Base-by-base conservation (phyloP, 2,329 filamentous ascomycete genomes). In the Colletotrichum viniferum region DNA sequence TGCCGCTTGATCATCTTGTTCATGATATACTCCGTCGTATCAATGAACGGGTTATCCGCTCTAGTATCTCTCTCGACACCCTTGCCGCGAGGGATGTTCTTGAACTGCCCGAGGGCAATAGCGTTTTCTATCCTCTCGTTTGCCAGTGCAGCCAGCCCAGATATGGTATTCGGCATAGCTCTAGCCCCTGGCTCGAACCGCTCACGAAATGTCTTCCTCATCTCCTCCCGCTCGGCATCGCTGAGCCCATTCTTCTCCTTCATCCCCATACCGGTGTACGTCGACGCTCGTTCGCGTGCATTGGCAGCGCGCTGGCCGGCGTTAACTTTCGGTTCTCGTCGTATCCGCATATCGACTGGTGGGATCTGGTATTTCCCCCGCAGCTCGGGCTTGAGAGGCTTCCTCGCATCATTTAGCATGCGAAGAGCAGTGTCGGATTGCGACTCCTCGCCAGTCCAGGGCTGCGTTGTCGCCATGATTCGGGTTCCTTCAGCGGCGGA, bases 1-100 rank as follows among this genome's bases (percentile, higher is more conserved):
- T 99, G 97, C 74, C 94, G 94, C 85, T 98, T 95, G 77, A 99
- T 98, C 87, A 98, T 98, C 85, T 97, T 97, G 85, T 99, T 98
- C 94, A 98, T 94, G 80, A 98, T 95, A 83, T 98, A 98, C 84
- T 98, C 96, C 0, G 97, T 98, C 1, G 96, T 98, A 81, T 98
- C 95, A 73, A 98, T 92, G 81, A 98, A 98, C 0, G 97, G 96
- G 79, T 94, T 97, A 79, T 93, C 94, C 1, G 95, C 94, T 78
- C 95, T 92, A 66, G 94, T 87, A 79, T 98, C 96, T n/a, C 94
- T 87, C 82, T 96, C 91, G n/a, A 96, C 88, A 7, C 92, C 93
- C 79, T 94, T 94, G 0, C 96, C 96, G 4, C 96, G 90, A 9
- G 92, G 92, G 14, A 99, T 94, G 79, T 97, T 93, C 82, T 89